Base-by-base conservation (phyloP, 2,329 filamentous ascomycete species). In the Sporothrix humicola region DNA sequence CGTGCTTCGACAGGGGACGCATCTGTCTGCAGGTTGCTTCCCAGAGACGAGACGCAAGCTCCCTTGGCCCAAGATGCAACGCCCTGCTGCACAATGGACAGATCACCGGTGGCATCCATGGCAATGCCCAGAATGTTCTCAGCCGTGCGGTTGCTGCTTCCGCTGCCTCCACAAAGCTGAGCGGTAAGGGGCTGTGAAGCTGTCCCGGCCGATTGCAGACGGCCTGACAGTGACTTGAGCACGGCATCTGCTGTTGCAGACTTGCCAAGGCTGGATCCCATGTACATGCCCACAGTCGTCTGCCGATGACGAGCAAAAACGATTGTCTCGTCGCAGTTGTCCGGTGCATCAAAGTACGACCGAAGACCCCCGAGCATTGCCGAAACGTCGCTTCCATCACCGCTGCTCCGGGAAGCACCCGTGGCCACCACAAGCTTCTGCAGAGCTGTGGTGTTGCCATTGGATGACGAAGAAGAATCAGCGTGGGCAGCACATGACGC, bases 1-100 rank as follows among this genome's bases (percentile, higher is more conserved):
- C 58, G 23, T 1, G n/a, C 52, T 17, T 70, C 50, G 7, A 42
- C 52, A 0, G 46, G 10, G 12, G 46, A 50, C 4, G 68, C 37
- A 12, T 58, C 68, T 10, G 20, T 9, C 20, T 58, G 23, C 50
- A 59, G 26, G n/a, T 31, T 52, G 13, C 68, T 58, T 1, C 50
- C 68, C 68, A 70, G 68, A 58, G 68, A 56, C n/a, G 68, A 56
- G 9, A 59, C 52, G 5, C 68, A 70, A 31, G 44, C n/a, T 10
- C 68, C 68, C 26, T 58, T 56, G 8, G 31, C n/a, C 68, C 52
- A 59, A 3, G 7, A 1, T 9, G 52, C 5, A 7, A 58, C 37
- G 5, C 52, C 48, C 31, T 70, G 20, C 52, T 70, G 68, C 9
- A 58, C 68, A 56, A 58, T 37, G 10, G 48, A 70, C 52, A 58